Conservation (phyloP, 2,329 filamentous ascomycete genomes). For the Ceratocystis huliohia region DNA sequence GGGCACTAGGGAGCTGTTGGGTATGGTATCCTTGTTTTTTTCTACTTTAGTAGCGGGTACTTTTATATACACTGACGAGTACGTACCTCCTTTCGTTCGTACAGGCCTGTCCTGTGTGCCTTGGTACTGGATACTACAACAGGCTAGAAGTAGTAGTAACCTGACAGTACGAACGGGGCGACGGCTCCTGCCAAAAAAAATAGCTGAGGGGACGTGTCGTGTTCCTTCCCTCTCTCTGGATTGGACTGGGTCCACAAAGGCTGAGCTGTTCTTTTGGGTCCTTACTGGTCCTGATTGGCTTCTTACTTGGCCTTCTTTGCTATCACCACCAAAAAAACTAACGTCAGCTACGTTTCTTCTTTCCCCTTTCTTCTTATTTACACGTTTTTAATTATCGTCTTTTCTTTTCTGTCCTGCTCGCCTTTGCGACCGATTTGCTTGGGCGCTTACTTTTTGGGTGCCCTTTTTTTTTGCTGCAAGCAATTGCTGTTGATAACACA, state of each 20-base stretch:
- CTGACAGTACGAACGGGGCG: neutral
- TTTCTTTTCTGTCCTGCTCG: neutral
- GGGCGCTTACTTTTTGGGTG: neutral
- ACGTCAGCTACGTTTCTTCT: neutral
- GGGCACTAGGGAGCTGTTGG: neutral
- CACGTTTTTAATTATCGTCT: neutral
- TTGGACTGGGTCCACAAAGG: slow-evolving; percentile 15
- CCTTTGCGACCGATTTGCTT: neutral
- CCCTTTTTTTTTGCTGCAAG: neutral
- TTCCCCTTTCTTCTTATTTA: slow-evolving; percentile 3
- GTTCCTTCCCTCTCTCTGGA: slow-evolving; percentile 11
- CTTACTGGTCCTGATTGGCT: too few species aligned
- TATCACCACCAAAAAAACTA: neutral
- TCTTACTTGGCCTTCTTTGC: too few species aligned
- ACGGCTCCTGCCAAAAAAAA: slow-evolving; percentile 4
- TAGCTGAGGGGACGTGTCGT: slow-evolving; percentile 5
- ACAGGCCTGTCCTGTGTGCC: neutral
- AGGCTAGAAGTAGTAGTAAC: neutral
- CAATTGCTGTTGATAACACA: too few species aligned
- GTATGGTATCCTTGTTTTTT: neutral
- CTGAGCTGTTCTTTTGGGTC: slow-evolving; percentile 17
- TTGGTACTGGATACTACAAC: neutral
- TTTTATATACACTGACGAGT: neutral
- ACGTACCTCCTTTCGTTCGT: neutral
- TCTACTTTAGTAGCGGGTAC: neutral